Percentiles rank a stretch among this genome's conserved stretches.
Conservation (phyloP, 2,329 filamentous ascomycete species). For the Fusarium duplospermum region DNA sequence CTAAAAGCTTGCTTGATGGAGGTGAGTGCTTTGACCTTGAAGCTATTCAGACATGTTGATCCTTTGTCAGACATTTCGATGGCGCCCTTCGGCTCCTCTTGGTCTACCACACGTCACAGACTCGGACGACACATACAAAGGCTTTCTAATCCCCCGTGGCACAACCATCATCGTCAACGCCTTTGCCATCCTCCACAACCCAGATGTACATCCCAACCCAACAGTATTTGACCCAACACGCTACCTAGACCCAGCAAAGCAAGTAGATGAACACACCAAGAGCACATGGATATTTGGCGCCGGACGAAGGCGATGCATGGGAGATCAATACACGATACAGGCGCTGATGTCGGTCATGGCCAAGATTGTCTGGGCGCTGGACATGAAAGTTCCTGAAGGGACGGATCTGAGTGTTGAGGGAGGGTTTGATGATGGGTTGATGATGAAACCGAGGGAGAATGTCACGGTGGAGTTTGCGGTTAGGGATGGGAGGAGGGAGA, state of each 20-base stretch:
- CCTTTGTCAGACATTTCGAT: constrained; percentile 43
- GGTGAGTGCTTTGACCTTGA: constrained; percentile 16
- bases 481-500: constrained; percentile 7
- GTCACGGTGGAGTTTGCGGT: constrained; percentile 12
- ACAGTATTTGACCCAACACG: constrained; percentile 44
- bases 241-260: constrained; percentile 34
- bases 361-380: constrained; percentile 62
- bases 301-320: constrained; percentile 60
- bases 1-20: constrained; percentile 41
- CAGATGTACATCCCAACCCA: constrained; percentile 38
- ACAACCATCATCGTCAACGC: constrained; percentile 55
- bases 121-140: constrained; percentile 60
- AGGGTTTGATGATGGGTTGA: constrained; percentile 41
- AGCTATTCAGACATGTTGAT: neutral
- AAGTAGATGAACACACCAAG: constrained; percentile 25
- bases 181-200: constrained; percentile 47
- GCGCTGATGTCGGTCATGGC: constrained; percentile 54
- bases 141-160: constrained; percentile 60
- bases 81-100: constrained; percentile 56
- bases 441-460: constrained; percentile 27
- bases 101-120: constrained; percentile 60
- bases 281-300: constrained; percentile 58
- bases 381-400: constrained; percentile 42
- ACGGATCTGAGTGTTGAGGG: constrained; percentile 42
- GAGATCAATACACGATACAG: constrained; percentile 61